Evolutionary conservation across 345 rosid species (phyloP), one percentile per base, ranked within the genome.

Genomic region (Syzygium jambos): DNA sequence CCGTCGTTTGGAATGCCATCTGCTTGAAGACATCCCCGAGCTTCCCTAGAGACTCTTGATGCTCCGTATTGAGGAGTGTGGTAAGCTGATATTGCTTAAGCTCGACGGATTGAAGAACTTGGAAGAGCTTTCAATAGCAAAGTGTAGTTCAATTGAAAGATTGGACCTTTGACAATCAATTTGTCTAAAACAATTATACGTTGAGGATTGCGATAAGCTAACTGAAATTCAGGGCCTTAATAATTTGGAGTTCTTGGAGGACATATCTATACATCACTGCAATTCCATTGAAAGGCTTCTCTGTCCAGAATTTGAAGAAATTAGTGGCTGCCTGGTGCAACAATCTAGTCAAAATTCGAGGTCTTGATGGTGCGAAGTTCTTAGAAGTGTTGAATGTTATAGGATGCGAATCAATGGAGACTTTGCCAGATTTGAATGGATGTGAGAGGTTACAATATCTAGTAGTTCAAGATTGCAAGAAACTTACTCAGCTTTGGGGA

Each of bases 21-120:
- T 57, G 11, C 63, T 25, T 2, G 63, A 25, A 57, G 0, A 0
- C 63, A 25, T 57, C 63, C 0, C n/a, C 0, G 3, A 25, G 15
- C 29, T 57, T 57, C 7, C 63, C 63, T 57, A 14, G 7, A 55
- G 0, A 22, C 0, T 0, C 0, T 0, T 1, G 11, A 22, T 22
- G 22, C 59, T 55, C 11, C 0, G 2, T 8, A 0, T 55, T 55
- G 4, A 22, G 27, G 27, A 9, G 2, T 22, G 59, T 0, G 11
- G 9, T 22, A 22, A 56, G n/a, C 5, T 0, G 5, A 56, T 0
- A 55, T 55, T 0, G 0, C 61, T 56, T 9, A 0, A 0, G 2
- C 61, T 56, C 5, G 0, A 0, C 0, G 12, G n/a, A 56, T 0
- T 0, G 11, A 56, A 0, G 12, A 0, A 9, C 2, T 22, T 56